These are phyloP conservation scores for Pulicaria dysenterica DNA, from an alignment of 129 eudicot genomes.

Conservation along the genomic window DNA sequence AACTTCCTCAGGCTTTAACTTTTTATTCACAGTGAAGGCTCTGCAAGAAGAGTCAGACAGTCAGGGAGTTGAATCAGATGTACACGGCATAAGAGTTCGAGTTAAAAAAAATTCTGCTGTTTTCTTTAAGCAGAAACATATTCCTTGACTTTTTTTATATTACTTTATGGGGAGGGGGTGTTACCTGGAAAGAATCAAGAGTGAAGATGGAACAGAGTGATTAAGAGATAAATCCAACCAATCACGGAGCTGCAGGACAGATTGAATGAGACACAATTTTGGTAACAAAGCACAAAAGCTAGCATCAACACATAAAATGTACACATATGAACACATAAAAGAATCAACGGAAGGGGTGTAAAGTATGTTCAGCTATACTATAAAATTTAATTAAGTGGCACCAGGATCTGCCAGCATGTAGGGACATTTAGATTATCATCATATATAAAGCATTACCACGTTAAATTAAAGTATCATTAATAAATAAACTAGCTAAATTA, in stretches of 20 bases:
- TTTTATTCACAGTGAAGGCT: slow-evolving; percentile 87
- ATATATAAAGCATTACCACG: too few relatives aligned
- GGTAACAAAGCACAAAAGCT: slow-evolving; percentile 9
- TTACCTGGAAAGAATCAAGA: slow-evolving; percentile 94
- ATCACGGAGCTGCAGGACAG: slow-evolving; percentile 74
- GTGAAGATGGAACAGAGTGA: slow-evolving; percentile 98
- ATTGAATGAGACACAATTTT: neutral
- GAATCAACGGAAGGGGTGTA: too few relatives aligned
- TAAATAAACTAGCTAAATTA: too few relatives aligned
- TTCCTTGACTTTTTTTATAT: slow-evolving; percentile 3
- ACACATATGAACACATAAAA: neutral
- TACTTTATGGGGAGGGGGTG: neutral
- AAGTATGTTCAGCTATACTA: too few relatives aligned
- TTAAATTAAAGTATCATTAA: too few relatives aligned
- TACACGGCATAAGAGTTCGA: neutral
- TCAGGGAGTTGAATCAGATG: neutral
- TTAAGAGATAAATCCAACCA: slow-evolving; percentile 97
- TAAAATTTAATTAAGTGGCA: too few relatives aligned
- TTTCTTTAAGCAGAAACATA: slow-evolving; percentile 8
- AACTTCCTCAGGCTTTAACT: slow-evolving; percentile 87
- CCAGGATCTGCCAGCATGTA: too few relatives aligned
- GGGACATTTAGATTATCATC: too few relatives aligned
- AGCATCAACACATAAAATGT: neutral
- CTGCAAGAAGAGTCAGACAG: slow-evolving; percentile 39
- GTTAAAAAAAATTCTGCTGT: neutral